Conservation (phyloP, 306 rosid genomes). For the Phaseolus lunatus region DNA sequence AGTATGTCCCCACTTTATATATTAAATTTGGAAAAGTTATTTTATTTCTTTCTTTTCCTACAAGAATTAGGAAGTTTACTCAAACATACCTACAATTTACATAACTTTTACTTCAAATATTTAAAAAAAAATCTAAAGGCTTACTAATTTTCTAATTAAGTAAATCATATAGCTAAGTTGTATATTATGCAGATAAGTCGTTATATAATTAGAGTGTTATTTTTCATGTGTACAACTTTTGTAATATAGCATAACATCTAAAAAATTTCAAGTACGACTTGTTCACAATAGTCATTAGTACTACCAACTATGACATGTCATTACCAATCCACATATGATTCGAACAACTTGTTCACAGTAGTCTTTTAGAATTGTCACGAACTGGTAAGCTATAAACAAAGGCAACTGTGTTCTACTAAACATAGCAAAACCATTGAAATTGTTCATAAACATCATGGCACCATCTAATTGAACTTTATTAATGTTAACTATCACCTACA, state of each 20-base stretch:
- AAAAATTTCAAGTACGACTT: not conserved
- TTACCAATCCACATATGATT: conserved; percentile 1
- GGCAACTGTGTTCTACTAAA: not conserved
- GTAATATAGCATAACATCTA: not conserved
- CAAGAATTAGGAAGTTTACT: not conserved
- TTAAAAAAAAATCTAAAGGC: not conserved
- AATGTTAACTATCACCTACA: conserved; percentile 5
- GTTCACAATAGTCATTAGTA: not conserved
- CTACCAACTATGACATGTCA: conserved; percentile 7
- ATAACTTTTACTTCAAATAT: not conserved
- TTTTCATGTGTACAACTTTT: not conserved
- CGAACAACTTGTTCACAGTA: not conserved
- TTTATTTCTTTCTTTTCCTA: no score
- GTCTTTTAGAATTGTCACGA: not conserved
- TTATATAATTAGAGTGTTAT: not conserved
- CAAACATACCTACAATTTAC: not conserved
- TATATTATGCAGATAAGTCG: not conserved
- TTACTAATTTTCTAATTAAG: not conserved
- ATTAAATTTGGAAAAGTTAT: no score
- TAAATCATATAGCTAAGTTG: not conserved
- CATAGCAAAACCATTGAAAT: conserved; percentile 8
- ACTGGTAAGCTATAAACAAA: not conserved
- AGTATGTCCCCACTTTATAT: no score
- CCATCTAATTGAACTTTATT: conserved; percentile 16
- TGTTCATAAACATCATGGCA: conserved; percentile 24